These are phyloP conservation scores for Coniella lustricola DNA, from an alignment of 2,329 filamentous ascomycete species.

Conservation along the genomic window DNA sequence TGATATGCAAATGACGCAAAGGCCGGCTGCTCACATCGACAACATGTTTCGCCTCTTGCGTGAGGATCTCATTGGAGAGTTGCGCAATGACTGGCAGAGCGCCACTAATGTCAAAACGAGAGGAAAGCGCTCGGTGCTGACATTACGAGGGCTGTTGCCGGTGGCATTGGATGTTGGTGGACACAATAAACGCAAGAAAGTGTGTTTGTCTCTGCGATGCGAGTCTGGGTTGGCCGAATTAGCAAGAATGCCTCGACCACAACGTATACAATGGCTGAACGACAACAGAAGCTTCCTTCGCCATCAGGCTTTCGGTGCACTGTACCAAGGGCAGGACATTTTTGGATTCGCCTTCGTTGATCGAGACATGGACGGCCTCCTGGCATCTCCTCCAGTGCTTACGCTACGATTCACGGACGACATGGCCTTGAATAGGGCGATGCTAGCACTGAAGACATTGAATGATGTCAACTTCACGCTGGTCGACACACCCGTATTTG, in stretches of 20 bases:
- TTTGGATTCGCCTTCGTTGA: constrained; percentile 55
- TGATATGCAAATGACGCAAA: constrained; percentile 27
- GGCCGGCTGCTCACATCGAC: constrained; percentile 50
- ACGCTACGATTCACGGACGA: constrained; percentile 44
- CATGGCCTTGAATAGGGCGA: constrained; percentile 35
- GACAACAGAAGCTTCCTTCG: constrained; percentile 45
- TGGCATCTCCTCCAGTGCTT: constrained; percentile 36
- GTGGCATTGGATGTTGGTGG: constrained; percentile 30
- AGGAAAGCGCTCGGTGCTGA: constrained; percentile 30
- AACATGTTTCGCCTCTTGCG: constrained; percentile 66
- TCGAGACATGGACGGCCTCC: constrained; percentile 41
- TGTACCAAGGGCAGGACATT: constrained; percentile 44
- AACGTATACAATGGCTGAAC: constrained; percentile 38
- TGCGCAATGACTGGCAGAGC: constrained; percentile 53
- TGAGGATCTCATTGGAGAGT: constrained; percentile 63
- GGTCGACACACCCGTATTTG: constrained; percentile 60
- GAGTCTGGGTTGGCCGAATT: constrained; percentile 38
- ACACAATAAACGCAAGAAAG: constrained; percentile 24
- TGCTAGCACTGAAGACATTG: constrained; percentile 35
- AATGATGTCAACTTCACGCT: constrained; percentile 41
- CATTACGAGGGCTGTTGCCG: constrained; percentile 34
- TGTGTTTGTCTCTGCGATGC: constrained; percentile 35
- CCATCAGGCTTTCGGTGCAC: constrained; percentile 54
- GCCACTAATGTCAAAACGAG: constrained; percentile 39
- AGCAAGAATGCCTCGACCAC: constrained; percentile 18